Evolutionary conservation across 2,329 filamentous ascomycete species (phyloP).

Genomic region (Penicillium sp.): DNA sequence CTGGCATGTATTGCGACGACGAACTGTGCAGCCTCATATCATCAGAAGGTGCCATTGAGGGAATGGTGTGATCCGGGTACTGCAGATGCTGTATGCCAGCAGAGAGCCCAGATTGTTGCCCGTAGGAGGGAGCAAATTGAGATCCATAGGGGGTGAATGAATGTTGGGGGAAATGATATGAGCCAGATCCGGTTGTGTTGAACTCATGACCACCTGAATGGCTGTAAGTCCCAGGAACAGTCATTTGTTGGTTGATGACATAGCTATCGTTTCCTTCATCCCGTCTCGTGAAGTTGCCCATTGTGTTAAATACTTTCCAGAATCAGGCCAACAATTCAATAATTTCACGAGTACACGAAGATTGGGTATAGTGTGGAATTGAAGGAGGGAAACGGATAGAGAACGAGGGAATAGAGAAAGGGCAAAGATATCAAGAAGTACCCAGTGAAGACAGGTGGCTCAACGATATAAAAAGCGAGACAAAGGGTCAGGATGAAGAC

Average conservation of each 20-base stretch:
- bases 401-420: not conserved
- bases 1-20: slow-evolving; percentile 32
- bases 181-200: slow-evolving; percentile 26
- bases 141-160: slow-evolving; percentile 39
- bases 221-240: slow-evolving; percentile 32
- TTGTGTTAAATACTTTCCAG: slow-evolving; percentile 20
- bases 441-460: not conserved
- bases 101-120: slow-evolving; percentile 32
- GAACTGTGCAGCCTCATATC: slow-evolving; percentile 35
- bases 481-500: not conserved
- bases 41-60: slow-evolving; percentile 33
- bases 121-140: slow-evolving; percentile 38
- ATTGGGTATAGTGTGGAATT: not conserved
- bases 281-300: slow-evolving; percentile 44
- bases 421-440: not conserved
- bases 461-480: not conserved
- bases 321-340: not conserved
- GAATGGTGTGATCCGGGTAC: slow-evolving; percentile 34
- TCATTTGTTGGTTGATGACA: slow-evolving; percentile 34
- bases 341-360: not conserved
- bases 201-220: slow-evolving; percentile 34
- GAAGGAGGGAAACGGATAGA: not conserved
- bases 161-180: slow-evolving; percentile 35
- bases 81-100: slow-evolving; percentile 32
- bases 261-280: slow-evolving; percentile 38